Evolutionary conservation across 164 flowering plant species (phyloP), one percentile per base, ranked within the genome.

Genomic region (Euptelea pleiosperma): DNA sequence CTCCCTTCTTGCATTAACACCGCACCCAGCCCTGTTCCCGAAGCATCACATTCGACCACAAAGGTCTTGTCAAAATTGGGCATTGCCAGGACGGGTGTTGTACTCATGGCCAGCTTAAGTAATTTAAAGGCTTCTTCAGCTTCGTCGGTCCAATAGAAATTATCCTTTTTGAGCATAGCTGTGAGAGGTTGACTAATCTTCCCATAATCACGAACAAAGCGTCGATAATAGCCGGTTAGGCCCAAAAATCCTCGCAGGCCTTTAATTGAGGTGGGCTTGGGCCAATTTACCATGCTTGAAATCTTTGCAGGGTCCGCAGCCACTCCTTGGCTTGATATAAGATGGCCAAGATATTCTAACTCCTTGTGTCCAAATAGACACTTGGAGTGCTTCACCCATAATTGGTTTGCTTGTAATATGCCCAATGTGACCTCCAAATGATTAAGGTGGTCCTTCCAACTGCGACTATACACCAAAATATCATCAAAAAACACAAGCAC

Each of bases 21-120:
- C 8, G 30, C 64, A 15, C 37, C 56, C 9, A 60, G 6, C 12
- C 56, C 64, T 3, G 15, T 28, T 2, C 41, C 47, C 6, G 55
- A 48, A 0, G 64, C 64, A 60, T 60, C 55, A 60, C 28, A 31
- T 22, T 63, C 49, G 7, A 31, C 34, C 34, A 31, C 3, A 31
- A 2, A 57, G 12, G 0, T 46, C 14, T 34, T 4, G 1, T 14
- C 6, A 8, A 57, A 63, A 33, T 69, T 40, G 1, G 60, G 73
- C 4, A 69, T 19, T 10, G 49, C 44, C 0, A 69, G 35, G 12
- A 63, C 55, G 0, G 42, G 73, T 0, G 61, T 3, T 3, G 52
- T n/a, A 7, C 47, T 34, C 41, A 62, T 16, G 5, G 58, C 58
- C 0, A 2, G 7, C 45, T 68, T 56, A 3, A 68, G 35, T 1